Evolutionary conservation across 2,329 filamentous ascomycete species (phyloP), one percentile per base, ranked within the genome.

Genomic region (Monosporascus sp.): DNA sequence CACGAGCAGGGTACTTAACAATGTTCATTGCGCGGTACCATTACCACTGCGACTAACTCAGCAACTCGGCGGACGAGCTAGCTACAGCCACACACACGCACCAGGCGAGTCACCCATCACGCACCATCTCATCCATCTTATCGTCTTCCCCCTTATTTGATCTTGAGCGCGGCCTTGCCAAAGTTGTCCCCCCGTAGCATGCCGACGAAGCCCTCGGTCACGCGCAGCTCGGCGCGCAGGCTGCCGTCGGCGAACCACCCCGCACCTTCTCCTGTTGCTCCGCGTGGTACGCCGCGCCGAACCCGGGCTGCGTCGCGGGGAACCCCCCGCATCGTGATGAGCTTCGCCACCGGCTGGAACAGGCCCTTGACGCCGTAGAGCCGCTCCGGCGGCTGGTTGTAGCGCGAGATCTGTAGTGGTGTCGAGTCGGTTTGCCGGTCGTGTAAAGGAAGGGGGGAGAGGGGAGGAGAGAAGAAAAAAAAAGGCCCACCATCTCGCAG

Each of bases 151-250:
- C 3, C 31, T n/a, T 46, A 46, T 17, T 14, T 58, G 19, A 81
- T 70, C 76, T 90, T 88, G 64, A 94, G 65, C 22, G 94, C 81
- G 17, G 90, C 88, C 81, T 96, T 96, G 61, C 91, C 91, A 72
- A 91, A 89, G 76, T 95, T 95, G 71, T 88, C 81, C 48, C 91
- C 91, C 64, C 82, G 69, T 52, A 94, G 78, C 76, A 95, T 85
- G 14, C 84, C 88, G 14, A 93, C 71, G 56, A 95, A 78, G 0
- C 87, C 91, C 53, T 91, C 78, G 0, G 86, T 91, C 54, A 88
- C 74, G 62, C 80, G 75, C 56, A 87, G 76, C 72, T 86, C 84
- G 49, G 83, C 80, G 76, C 88, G 88, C 76, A 95, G 81, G 5
- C 78, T 83, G 14, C 88, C 90, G 5, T 94, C 88, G 37, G 80